Evolutionary conservation across 202 grass and related monocot species (phyloP).

Genomic region (Tripidium arundinaceum): DNA sequence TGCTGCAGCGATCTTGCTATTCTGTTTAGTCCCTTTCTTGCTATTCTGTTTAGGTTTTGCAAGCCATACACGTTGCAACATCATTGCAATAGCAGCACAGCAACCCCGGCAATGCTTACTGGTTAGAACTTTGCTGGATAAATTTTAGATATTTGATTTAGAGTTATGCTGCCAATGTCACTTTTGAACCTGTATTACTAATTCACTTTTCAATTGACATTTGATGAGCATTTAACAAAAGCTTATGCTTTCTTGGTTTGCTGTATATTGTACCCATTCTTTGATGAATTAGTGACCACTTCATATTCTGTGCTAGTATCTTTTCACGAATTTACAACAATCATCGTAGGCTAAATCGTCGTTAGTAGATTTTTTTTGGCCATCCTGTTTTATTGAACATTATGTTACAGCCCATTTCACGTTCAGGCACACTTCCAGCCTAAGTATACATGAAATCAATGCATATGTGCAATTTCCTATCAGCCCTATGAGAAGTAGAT

Average conservation of each 20-base stretch:
- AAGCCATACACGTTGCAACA: background rate
- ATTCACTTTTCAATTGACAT: background rate
- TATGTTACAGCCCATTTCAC: conserved; percentile 16
- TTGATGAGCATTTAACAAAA: background rate
- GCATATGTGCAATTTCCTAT: conserved; percentile 46
- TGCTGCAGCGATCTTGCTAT: background rate
- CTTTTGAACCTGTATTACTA: background rate
- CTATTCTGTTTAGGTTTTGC: no score
- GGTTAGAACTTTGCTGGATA: background rate
- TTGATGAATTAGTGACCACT: background rate
- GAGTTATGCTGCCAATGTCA: background rate
- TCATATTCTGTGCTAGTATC: background rate
- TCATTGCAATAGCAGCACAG: background rate
- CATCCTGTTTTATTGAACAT: conserved; percentile 8
- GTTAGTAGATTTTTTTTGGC: background rate
- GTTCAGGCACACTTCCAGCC: conserved; percentile 18
- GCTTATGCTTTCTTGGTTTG: conserved; percentile 4
- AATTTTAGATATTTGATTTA: conserved; percentile 10
- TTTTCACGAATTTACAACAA: background rate
- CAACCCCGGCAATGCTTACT: background rate
- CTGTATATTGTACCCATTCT: background rate
- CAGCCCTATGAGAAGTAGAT: conserved; percentile 20
- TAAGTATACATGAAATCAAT: conserved; percentile 45
- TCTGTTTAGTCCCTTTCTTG: background rate
- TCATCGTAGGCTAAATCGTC: background rate